Conservation (phyloP, 352 stramenopile genomes). For the Pythium sukuiense region DNA sequence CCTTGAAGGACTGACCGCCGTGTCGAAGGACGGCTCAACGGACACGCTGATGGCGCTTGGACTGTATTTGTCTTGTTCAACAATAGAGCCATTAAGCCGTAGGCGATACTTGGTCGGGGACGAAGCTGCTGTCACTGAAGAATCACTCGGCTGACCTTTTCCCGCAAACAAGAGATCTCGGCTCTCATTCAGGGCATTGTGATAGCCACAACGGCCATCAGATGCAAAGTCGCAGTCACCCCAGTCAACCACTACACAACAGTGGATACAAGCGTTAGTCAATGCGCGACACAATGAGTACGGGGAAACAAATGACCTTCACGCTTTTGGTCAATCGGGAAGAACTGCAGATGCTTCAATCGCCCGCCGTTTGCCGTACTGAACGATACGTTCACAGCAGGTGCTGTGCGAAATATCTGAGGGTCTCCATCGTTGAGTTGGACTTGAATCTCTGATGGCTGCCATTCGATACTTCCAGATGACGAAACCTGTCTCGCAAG, state of each 20-base stretch:
- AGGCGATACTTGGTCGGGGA: constrained; percentile 6
- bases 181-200: constrained; percentile 20
- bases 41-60: background rate
- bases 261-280: background rate
- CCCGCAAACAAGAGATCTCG: constrained; percentile 6
- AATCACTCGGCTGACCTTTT: constrained; percentile 11
- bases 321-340: background rate
- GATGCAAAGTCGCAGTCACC: constrained; percentile 13
- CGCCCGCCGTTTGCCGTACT: background rate
- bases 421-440: constrained; percentile 16
- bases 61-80: background rate
- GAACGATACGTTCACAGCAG: constrained; percentile 12
- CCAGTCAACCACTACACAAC: background rate
- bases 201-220: constrained; percentile 19
- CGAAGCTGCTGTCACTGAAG: constrained; percentile 9
- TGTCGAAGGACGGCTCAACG: background rate
- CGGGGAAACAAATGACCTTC: background rate
- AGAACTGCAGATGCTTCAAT: constrained; percentile 14
- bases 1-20: background rate
- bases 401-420: constrained; percentile 14
- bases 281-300: background rate
- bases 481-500: constrained; percentile 11
- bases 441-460: constrained; percentile 28
- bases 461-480: constrained; percentile 12
- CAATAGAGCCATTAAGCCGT: background rate